Conservation (phyloP, 2,329 filamentous ascomycete species). For the Paraconiothyrium brasiliense region DNA sequence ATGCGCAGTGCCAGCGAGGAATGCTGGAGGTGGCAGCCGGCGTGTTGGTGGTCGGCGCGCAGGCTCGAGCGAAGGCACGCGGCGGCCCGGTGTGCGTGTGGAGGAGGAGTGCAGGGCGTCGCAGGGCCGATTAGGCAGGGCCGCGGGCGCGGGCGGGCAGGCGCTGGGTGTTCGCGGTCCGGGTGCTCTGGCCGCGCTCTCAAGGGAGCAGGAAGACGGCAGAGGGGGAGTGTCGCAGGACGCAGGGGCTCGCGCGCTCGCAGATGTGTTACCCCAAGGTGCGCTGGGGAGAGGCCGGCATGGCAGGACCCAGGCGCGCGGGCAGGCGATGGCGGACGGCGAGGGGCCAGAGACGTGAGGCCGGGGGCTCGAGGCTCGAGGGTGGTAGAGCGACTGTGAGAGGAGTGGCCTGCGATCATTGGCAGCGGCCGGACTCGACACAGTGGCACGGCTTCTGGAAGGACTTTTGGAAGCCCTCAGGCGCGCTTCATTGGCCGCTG, state of each 20-base stretch:
- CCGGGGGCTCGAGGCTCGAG: background rate
- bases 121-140: background rate
- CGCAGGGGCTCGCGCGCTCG: constrained; percentile 2
- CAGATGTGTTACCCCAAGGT: background rate
- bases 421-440: background rate
- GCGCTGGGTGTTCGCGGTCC: no score
- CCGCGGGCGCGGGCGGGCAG: background rate
- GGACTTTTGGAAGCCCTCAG: background rate
- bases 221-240: background rate
- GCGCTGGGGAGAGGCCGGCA: no score
- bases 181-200: no score
- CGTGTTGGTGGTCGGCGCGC: background rate
- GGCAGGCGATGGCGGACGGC: background rate
- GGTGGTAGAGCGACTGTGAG: background rate
- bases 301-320: background rate
- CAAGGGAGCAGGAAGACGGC: background rate
- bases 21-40: background rate
- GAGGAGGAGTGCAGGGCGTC: background rate
- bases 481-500: background rate
- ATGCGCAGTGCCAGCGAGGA: constrained; percentile 24
- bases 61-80: background rate
- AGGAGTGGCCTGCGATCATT: background rate
- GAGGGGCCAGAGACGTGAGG: background rate
- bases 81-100: background rate
- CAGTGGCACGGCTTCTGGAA: background rate